These are phyloP conservation scores for Colletotrichum viniferum DNA, from an alignment of 2,329 filamentous ascomycete genomes.

Conservation along the genomic window DNA sequence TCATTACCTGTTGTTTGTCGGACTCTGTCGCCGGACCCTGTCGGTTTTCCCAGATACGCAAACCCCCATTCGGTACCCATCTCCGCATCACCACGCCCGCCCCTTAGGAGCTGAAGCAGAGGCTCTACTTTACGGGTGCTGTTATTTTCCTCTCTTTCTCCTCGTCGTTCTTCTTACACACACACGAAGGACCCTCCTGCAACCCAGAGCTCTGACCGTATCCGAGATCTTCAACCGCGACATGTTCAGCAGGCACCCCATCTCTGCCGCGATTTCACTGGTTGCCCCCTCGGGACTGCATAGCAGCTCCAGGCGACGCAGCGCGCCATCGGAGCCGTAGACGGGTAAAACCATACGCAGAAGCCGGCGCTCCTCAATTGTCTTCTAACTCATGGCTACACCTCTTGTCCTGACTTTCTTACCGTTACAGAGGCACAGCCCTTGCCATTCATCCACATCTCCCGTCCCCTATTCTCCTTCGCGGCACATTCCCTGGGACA, in stretches of 20 bases:
- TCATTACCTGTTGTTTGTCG: not conserved
- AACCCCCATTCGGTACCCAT: too few species aligned
- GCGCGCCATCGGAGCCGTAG: not conserved
- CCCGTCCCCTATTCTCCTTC: not conserved
- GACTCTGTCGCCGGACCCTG: too few species aligned
- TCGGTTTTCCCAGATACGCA: too few species aligned
- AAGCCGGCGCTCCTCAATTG: not conserved
- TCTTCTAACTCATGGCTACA: not conserved
- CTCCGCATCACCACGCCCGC: too few species aligned
- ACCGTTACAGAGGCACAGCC: not conserved
- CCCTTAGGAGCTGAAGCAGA: too few species aligned
- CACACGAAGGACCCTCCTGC: too few species aligned
- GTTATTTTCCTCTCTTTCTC: too few species aligned
- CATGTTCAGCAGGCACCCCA: too few species aligned
- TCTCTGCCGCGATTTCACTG: not conserved
- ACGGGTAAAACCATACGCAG: not conserved
- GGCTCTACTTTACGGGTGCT: too few species aligned
- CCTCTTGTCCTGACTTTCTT: not conserved
- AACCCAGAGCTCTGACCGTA: too few species aligned
- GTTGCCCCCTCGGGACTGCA: not conserved
- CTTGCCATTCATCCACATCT: not conserved
- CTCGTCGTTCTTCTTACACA: too few species aligned
- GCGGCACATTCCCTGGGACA: too few species aligned
- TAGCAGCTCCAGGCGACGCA: not conserved
- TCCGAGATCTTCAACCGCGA: not conserved